phyloP scores from a whole-genome alignment of 2,329 filamentous ascomycete species.

The Thyridium curvatum region DNA sequence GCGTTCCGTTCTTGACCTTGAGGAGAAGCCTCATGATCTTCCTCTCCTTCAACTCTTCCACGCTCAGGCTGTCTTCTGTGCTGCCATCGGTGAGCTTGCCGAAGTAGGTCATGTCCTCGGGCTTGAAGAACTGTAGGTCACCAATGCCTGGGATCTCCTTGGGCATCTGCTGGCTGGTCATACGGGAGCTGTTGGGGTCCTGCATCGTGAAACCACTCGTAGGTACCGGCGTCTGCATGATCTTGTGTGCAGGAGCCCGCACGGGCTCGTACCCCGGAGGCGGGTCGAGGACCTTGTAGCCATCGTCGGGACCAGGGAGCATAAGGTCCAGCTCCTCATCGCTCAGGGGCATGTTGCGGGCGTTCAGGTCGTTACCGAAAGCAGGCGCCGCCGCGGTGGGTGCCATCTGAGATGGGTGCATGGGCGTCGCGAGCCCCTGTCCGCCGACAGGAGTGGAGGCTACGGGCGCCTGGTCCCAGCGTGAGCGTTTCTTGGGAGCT shows the following conservation, averaged over 20 bases:
- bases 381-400: constrained; percentile 39
- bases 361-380: constrained; percentile 77
- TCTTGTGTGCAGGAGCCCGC: constrained; percentile 67
- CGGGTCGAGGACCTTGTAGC: constrained; percentile 86
- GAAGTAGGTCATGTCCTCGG: constrained; percentile 98
- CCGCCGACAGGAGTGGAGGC: constrained; percentile 65
- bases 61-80: constrained; percentile 84
- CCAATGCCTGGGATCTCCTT: constrained; percentile 95
- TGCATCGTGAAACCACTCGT: constrained; percentile 94
- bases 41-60: constrained; percentile 93
- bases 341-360: constrained; percentile 73
- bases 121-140: constrained; percentile 96
- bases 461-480: constrained; percentile 87
- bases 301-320: constrained; percentile 80
- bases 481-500: constrained; percentile 66
- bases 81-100: constrained; percentile 92
- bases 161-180: constrained; percentile 83
- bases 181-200: constrained; percentile 76
- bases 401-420: constrained; percentile 61
- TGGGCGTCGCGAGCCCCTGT: constrained; percentile 70
- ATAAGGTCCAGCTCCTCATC: constrained; percentile 93
- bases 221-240: constrained; percentile 68
- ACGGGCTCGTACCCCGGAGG: constrained; percentile 88
- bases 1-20: constrained; percentile 99
- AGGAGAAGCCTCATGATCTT: constrained; percentile 97